A percentile compares a stretch with the other conserved stretches of the same genome.
Evolutionary conservation across 1,284 basidiomycete genomes (phyloP).

Genomic region (Ustilago hordei): DNA sequence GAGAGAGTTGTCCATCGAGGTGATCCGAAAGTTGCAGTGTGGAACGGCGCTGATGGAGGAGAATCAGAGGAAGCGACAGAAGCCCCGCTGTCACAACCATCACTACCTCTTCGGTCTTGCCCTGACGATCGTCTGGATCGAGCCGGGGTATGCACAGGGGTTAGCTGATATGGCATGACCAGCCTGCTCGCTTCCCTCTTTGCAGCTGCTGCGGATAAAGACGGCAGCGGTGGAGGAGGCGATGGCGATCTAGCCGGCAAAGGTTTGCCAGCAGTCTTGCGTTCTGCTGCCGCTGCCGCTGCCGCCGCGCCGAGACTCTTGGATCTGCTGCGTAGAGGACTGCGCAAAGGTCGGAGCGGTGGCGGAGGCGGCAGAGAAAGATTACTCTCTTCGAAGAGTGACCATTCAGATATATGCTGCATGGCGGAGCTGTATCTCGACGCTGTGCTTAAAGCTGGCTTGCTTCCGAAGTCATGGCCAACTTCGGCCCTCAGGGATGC

Average conservation of each 20-base stretch:
- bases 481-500: conserved; percentile 23
- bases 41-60: conserved; percentile 18
- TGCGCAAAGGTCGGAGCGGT: conserved; percentile 33
- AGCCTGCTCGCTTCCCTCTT: not conserved
- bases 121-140: conserved; percentile 20
- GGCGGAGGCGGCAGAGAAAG: conserved; percentile 20
- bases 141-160: conserved; percentile 20
- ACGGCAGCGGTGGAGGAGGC: conserved; percentile 27
- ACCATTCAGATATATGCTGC: conserved; percentile 18
- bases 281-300: not conserved
- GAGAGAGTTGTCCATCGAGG: conserved; percentile 24
- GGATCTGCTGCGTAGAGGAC: conserved; percentile 25
- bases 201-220: not conserved
- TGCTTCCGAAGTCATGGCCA: conserved; percentile 14
- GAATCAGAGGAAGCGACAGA: conserved; percentile 16
- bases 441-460: not conserved
- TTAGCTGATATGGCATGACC: conserved; percentile 3
- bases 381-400: not conserved
- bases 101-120: not conserved
- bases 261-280: conserved; percentile 1
- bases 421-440: not conserved
- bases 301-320: conserved; percentile 28
- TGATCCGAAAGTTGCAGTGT: conserved; percentile 37
- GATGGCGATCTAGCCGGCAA: conserved; percentile 3
- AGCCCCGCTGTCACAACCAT: conserved; percentile 24